Evolutionary conservation across 306 rosid genomes (phyloP).

Genomic region (Glycyrrhiza uralensis): DNA sequence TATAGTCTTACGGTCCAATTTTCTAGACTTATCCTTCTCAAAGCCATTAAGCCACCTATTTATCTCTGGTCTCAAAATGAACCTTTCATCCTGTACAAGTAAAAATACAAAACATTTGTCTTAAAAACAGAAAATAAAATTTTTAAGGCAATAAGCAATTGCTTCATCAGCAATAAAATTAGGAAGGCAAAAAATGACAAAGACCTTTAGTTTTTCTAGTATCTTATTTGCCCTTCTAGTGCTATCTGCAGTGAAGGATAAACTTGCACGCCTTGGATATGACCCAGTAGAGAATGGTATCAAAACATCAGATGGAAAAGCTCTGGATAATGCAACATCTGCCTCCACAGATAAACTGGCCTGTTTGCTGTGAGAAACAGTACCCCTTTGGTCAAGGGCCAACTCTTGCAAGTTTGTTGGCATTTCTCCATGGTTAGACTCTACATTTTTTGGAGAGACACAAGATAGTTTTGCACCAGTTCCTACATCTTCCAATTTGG

Average conservation of each 20-base stretch:
- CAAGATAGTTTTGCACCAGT: constrained; percentile 34
- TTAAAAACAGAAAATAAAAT: constrained; percentile 5
- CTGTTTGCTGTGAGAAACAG: constrained; percentile 31
- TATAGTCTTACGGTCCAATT: constrained; percentile 70
- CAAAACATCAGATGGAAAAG: constrained; percentile 32
- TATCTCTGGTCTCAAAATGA: constrained; percentile 68
- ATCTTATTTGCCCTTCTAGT: constrained; percentile 70
- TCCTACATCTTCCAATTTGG: constrained; percentile 29
- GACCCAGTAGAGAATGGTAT: constrained; percentile 40
- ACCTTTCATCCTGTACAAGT: constrained; percentile 62
- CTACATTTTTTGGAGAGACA: constrained; percentile 36
- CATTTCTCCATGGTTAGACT: constrained; percentile 15
- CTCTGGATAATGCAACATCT: constrained; percentile 26
- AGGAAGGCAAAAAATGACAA: constrained; percentile 21
- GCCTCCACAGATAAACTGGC: constrained; percentile 38
- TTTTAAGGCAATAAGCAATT: constrained; percentile 18
- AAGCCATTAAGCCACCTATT: constrained; percentile 67
- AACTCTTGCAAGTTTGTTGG: constrained; percentile 29
- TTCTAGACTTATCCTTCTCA: constrained; percentile 66
- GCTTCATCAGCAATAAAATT: background rate
- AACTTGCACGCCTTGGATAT: constrained; percentile 44
- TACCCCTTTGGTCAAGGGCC: constrained; percentile 31
- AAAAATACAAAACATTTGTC: constrained; percentile 5
- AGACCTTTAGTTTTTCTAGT: constrained; percentile 77
- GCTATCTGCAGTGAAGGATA: constrained; percentile 46